Evolutionary conservation across 2,329 filamentous ascomycete genomes (phyloP).

Genomic region (Alternaria viburni): DNA sequence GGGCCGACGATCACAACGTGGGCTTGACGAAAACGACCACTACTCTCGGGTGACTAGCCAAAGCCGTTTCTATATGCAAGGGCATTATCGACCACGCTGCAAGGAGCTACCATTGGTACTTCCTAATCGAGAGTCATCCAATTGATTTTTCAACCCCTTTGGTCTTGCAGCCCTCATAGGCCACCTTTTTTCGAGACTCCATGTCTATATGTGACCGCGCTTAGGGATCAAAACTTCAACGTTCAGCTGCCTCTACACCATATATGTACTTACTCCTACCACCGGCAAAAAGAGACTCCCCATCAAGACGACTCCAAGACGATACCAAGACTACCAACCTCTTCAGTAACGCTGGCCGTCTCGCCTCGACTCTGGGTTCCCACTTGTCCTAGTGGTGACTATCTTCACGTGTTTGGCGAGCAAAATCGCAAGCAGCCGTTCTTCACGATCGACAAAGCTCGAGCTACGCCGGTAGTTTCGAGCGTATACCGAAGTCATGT

Average conservation of each 20-base stretch:
- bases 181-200: background rate
- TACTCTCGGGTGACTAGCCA: background rate
- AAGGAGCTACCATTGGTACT: background rate
- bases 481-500: background rate
- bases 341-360: background rate
- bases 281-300: background rate
- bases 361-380: background rate
- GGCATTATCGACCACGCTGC: background rate
- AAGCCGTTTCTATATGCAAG: background rate
- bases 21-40: background rate
- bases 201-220: background rate
- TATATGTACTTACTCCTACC: background rate
- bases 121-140: background rate
- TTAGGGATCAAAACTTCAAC: background rate
- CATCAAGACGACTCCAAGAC: background rate
- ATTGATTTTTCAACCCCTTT: background rate
- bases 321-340: background rate
- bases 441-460: background rate
- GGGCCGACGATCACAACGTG: conserved; percentile 1
- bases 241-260: background rate
- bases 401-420: background rate
- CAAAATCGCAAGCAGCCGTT: background rate
- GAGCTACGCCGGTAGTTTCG: background rate
- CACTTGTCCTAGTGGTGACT: background rate
- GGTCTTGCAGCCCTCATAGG: background rate